Conservation (phyloP, 768 basidiomycete genomes). For the Mycena vitilis region DNA sequence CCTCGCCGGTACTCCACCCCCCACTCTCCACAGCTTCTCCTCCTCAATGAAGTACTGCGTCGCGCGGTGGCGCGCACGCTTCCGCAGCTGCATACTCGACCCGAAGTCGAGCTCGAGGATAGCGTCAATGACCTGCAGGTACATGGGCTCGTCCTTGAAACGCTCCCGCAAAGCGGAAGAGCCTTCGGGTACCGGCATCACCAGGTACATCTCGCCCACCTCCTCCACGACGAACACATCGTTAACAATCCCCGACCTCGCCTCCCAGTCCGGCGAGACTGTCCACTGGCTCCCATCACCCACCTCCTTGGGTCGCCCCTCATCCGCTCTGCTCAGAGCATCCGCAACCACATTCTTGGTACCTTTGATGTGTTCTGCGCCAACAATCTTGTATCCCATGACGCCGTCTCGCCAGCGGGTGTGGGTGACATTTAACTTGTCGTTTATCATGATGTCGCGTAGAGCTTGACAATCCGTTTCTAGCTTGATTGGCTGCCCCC, state of each 20-base stretch:
- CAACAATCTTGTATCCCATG: conserved; percentile 37
- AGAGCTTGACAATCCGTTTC: conserved; percentile 39
- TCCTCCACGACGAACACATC: conserved; percentile 17
- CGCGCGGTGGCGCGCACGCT: conserved; percentile 11
- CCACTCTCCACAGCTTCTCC: conserved; percentile 31
- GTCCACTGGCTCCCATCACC: conserved; percentile 34
- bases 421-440: conserved; percentile 39
- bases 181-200: conserved; percentile 21
- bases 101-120: conserved; percentile 28
- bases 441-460: conserved; percentile 39
- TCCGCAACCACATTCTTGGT: conserved; percentile 38
- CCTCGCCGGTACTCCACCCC: conserved; percentile 1
- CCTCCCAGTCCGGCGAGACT: conserved; percentile 43
- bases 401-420: conserved; percentile 45
- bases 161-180: conserved; percentile 10
- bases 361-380: conserved; percentile 39
- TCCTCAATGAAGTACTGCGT: conserved; percentile 28
- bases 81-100: conserved; percentile 2
- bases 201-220: not conserved
- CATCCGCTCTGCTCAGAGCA: conserved; percentile 34
- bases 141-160: conserved; percentile 30
- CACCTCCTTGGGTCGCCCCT: not conserved
- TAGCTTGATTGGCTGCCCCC: conserved; percentile 39
- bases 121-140: conserved; percentile 20
- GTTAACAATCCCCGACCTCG: conserved; percentile 25